A percentile compares a stretch with the other conserved stretches of the same genome.
phyloP scores from a whole-genome alignment of 2,329 filamentous ascomycete genomes.

The Arachnomyces sp. region DNA sequence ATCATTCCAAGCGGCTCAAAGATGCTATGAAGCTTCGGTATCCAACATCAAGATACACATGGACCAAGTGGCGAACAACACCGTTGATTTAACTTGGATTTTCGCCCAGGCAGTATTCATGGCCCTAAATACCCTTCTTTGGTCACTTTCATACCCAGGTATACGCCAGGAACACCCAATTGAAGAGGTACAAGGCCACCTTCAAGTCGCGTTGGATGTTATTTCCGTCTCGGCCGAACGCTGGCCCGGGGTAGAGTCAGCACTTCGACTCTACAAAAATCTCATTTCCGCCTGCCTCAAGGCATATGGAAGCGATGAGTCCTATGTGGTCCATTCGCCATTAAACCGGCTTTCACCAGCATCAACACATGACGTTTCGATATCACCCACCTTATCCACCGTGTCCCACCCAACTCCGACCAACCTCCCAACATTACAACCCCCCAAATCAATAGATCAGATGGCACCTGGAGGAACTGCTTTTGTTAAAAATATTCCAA shows the following conservation, averaged over 20 bases:
- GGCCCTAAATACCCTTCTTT: constrained; percentile 82
- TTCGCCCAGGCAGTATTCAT: constrained; percentile 86
- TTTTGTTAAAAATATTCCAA: too few relatives aligned
- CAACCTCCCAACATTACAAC: constrained; percentile 30
- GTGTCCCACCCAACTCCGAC: too few relatives aligned
- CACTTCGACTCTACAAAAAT: constrained; percentile 76
- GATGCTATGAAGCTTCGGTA: constrained; percentile 73
- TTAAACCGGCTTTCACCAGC: constrained; percentile 34
- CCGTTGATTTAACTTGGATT: constrained; percentile 86
- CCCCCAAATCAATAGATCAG: constrained; percentile 25
- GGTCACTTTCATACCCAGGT: constrained; percentile 80
- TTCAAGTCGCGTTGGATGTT: constrained; percentile 67
- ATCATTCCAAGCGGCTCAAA: constrained; percentile 64
- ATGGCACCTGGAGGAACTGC: constrained; percentile 14
- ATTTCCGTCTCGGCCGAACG: constrained; percentile 73
- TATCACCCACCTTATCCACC: constrained; percentile 33
- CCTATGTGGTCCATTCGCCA: constrained; percentile 43
- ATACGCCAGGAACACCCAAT: constrained; percentile 64
- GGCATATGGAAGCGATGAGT: constrained; percentile 63
- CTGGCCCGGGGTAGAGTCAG: constrained; percentile 84
- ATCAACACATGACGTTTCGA: constrained; percentile 31
- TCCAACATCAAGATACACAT: constrained; percentile 75
- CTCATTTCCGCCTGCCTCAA: constrained; percentile 79
- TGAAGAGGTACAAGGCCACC: constrained; percentile 66
- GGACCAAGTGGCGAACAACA: constrained; percentile 66